phyloP scores from a whole-genome alignment of 2,329 filamentous ascomycete genomes.

The Pezicula rhizophila region DNA sequence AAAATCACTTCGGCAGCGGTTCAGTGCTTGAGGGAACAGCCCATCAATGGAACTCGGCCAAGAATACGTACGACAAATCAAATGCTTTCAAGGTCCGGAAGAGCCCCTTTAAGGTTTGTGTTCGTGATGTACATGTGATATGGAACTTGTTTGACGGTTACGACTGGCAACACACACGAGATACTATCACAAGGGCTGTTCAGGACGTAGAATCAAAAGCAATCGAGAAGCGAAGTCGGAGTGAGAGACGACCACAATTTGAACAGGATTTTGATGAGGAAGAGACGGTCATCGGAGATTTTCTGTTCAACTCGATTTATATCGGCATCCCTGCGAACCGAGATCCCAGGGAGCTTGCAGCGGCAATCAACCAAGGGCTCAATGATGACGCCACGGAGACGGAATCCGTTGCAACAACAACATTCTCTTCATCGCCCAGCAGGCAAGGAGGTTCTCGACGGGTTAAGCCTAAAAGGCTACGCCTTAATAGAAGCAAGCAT shows the following conservation, averaged over 20 bases:
- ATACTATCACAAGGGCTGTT: constrained; percentile 81
- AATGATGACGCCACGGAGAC: constrained; percentile 85
- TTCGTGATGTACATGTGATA: constrained; percentile 86
- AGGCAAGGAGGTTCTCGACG: constrained; percentile 34
- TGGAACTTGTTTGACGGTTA: constrained; percentile 99
- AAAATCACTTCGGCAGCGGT: constrained; percentile 68
- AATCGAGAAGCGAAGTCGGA: constrained; percentile 62
- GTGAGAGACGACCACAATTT: constrained; percentile 45
- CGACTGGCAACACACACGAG: constrained; percentile 85
- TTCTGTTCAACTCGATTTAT: constrained; percentile 97
- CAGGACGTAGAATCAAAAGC: constrained; percentile 80
- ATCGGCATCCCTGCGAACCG: constrained; percentile 85
- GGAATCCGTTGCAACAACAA: constrained; percentile 77
- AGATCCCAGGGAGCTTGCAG: constrained; percentile 74
- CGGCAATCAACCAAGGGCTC: constrained; percentile 81
- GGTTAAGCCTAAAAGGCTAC: constrained; percentile 52
- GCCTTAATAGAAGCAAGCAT: constrained; percentile 75
- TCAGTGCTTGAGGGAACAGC: constrained; percentile 59
- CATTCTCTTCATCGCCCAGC: constrained; percentile 53
- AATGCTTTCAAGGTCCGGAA: constrained; percentile 54
- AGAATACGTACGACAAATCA: constrained; percentile 66
- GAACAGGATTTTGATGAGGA: constrained; percentile 70
- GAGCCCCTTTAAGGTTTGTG: constrained; percentile 69
- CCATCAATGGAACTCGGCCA: constrained; percentile 73
- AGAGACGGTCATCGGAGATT: constrained; percentile 85